Conservation (phyloP, 1,284 basidiomycete genomes). For the Cryptococcus amylolentus region DNA sequence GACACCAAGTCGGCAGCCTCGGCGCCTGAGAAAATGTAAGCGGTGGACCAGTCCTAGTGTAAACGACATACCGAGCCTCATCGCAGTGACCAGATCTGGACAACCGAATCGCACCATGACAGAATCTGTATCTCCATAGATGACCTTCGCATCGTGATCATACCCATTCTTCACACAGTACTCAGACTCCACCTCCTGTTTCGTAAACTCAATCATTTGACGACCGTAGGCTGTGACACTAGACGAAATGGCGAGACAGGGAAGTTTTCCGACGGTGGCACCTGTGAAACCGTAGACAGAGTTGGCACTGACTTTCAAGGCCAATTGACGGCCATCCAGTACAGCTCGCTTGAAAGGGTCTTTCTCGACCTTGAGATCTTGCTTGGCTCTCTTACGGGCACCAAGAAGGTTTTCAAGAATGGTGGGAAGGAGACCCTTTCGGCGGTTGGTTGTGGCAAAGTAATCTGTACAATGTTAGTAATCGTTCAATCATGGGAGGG, state of each 20-base stretch:
- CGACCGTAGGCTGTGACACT: conserved; percentile 90
- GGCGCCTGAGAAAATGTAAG: conserved; percentile 58
- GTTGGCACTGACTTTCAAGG: conserved; percentile 92
- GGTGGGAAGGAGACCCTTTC: conserved; percentile 86
- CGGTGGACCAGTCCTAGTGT: background rate
- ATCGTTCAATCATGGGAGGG: background rate
- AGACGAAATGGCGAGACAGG: conserved; percentile 89
- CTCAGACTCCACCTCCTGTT: conserved; percentile 81
- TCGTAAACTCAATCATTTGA: conserved; percentile 95
- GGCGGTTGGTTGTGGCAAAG: conserved; percentile 66
- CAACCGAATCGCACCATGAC: conserved; percentile 96
- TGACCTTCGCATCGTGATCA: conserved; percentile 79
- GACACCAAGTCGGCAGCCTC: conserved; percentile 95
- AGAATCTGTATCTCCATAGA: conserved; percentile 96
- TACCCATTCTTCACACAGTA: conserved; percentile 83
- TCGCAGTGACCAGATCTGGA: conserved; percentile 74
- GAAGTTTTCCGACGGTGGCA: conserved; percentile 89
- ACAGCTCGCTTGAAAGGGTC: conserved; percentile 95
- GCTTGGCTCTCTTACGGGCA: conserved; percentile 86
- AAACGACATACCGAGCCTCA: conserved; percentile 68
- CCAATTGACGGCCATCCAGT: conserved; percentile 87
- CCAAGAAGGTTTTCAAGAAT: conserved; percentile 86
- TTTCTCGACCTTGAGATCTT: conserved; percentile 88
- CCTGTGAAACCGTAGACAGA: conserved; percentile 97
- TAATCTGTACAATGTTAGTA: conserved; percentile 58